phyloP scores from a whole-genome alignment of 768 basidiomycete genomes.

The Boletus bicolor region DNA sequence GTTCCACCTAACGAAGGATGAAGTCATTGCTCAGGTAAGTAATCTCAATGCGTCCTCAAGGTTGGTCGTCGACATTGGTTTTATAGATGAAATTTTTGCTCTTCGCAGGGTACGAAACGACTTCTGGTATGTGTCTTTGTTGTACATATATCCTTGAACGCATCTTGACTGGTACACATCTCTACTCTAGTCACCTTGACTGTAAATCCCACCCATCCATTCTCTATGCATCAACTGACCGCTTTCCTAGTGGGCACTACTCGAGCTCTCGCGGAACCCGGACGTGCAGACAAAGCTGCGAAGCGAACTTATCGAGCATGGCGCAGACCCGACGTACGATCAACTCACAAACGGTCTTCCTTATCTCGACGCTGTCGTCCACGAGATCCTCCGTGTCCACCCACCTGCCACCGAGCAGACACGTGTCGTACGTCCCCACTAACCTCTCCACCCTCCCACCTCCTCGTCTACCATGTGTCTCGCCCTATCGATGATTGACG shows the following conservation, averaged over 20 bases:
- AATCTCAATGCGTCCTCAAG: not conserved
- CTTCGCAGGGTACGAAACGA: conserved; percentile 17
- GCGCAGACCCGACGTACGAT: conserved; percentile 50
- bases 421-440: not conserved
- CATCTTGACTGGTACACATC: not conserved
- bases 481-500: not conserved
- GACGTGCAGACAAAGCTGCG: conserved; percentile 40
- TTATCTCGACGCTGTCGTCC: conserved; percentile 50
- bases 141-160: too few species aligned
- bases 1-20: conserved; percentile 24
- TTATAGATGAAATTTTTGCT: conserved; percentile 15
- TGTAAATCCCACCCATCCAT: not conserved
- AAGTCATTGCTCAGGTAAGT: conserved; percentile 29
- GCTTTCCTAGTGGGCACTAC: conserved; percentile 47
- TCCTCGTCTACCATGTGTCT: conserved; percentile 3
- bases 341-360: conserved; percentile 47
- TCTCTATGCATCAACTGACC: not conserved
- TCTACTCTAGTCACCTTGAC: conserved; percentile 13
- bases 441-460: conserved; percentile 33
- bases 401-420: not conserved
- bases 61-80: conserved; percentile 17
- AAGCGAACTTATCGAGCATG: conserved; percentile 43
- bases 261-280: not conserved
- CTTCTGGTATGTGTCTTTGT: conserved; percentile 1
- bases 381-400: conserved; percentile 37